Base-by-base conservation (phyloP, 345 rosid genomes). In the Noccaea bulbosa region DNA sequence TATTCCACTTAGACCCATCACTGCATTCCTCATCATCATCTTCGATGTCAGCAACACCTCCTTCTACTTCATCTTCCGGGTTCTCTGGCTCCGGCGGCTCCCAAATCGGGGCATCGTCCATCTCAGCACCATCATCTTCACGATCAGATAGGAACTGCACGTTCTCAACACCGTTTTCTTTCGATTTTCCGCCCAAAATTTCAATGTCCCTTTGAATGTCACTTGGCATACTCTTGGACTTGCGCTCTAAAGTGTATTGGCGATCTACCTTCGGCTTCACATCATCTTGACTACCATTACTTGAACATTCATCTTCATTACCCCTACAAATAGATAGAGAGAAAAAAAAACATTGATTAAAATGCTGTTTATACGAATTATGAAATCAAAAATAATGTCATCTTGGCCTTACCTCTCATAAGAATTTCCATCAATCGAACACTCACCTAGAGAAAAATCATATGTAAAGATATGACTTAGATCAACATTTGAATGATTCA, bases 61-160 rank as follows among this genome's bases (percentile, higher is more conserved):
- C 82, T 47, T 83, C 92, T 62, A 74, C 20, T 30, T 89, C 90
- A 76, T 82, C 88, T 62, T 81, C 90, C 0, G 84, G 81, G 34
- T 83, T 85, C 56, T 86, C 93, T 22, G 96, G 77, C 77, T 87
- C 98, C 3, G 99, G 99, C 24, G 98, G 89, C 20, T 89, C 93
- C 99, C 99, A 94, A 49, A 83, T 63, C 12, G 62, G 64, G 4
- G 58, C 58, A 67, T 82, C 58, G 65, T 82, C 84, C 62, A 70
- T 68, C 54, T 78, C 87, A 66, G 58, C 65, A 66, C 35, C 62
- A 59, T 51, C 74, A 58, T 41, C 51, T 62, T 76, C 84, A 63
- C 62, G 78, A 71, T 77, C 72, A 37, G 66, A 56, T 38, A 75
- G 30, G 61, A 46, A 72, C 22, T 47, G 71, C 48, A 63, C 65